Evolutionary conservation across 148 eudicot species (phyloP), one percentile per base, ranked within the genome.

Genomic region (Nepenthes mirabilis): DNA sequence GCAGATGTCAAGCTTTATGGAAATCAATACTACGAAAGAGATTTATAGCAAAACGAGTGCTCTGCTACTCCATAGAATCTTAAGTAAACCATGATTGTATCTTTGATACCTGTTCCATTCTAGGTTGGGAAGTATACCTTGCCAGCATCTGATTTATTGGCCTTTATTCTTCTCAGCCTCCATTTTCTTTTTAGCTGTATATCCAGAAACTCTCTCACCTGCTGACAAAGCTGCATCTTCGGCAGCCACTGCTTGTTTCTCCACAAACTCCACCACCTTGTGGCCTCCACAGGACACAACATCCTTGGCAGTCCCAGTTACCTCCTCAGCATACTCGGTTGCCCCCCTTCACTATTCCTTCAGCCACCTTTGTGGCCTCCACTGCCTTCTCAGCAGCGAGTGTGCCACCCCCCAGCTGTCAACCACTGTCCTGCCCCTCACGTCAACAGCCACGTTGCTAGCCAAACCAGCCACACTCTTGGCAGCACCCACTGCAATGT

Each of bases 341-440:
- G 37, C 68, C 2, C 68, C 23, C 68, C 60, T 56, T 65, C 11
- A 65, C 68, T 11, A 47, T 2, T 7, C 54, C 68, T 8, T 60
- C 60, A 0, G 55, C 52, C 40, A n/a, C 40, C 43, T 43, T 65
- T 1, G 60, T 56, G 1, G 68, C 61, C 11, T 45, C 68, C 33
- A 56, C 60, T 2, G 68, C 68, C 53, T 37, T 34, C 55, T 56
- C 68, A 6, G 59, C 54, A 2, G 60, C 48, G 14, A 65, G 34
- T 65, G 45, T 2, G 68, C 60, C 10, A 55, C 36, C 32, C 66
- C 66, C 66, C 66, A 63, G 0, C 66, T 58, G 1, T 47, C 58
- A 0, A 63, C 58, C 35, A 13, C 49, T 36, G 66, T 48, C 66
- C 14, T 53, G 2, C 37, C 66, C 48, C 36, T 63, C 14, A 53